These are phyloP conservation scores for Dothideomycetes sp. DNA, from an alignment of 2,329 filamentous ascomycete genomes.

Conservation along the genomic window DNA sequence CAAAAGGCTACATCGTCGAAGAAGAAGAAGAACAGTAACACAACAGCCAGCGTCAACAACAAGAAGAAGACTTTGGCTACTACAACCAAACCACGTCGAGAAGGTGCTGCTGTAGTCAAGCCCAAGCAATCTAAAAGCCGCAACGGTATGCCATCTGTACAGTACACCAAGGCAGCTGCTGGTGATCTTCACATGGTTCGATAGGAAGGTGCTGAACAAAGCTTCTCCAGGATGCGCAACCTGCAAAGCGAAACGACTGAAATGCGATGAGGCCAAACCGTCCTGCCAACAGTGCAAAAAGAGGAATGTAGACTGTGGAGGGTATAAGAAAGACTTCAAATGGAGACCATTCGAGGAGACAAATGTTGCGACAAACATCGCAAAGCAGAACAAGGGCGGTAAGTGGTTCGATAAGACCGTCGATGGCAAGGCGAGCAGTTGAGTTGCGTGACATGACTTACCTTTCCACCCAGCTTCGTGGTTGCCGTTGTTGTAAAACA, in stretches of 20 bases:
- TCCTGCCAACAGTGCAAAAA: constrained; percentile 57
- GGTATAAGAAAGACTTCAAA: constrained; percentile 69
- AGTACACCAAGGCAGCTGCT: not conserved
- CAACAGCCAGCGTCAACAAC: too few species aligned
- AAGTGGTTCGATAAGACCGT: not conserved
- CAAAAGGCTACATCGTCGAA: constrained; percentile 15
- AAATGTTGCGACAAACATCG: constrained; percentile 40
- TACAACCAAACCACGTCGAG: constrained; percentile 18
- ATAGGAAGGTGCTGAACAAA: constrained; percentile 18
- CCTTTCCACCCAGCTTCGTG: not conserved
- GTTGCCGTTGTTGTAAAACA: too few species aligned
- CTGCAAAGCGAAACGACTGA: constrained; percentile 63
- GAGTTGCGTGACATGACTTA: not conserved
- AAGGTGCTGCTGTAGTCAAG: constrained; percentile 40
- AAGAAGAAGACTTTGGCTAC: constrained; percentile 18
- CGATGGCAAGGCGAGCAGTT: not conserved
- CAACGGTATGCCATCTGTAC: constrained; percentile 47
- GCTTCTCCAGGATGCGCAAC: constrained; percentile 54
- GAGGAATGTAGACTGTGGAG: constrained; percentile 56
- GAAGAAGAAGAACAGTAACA: too few species aligned
- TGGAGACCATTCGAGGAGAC: constrained; percentile 63
- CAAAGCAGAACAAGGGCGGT: constrained; percentile 40
- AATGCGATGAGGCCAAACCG: constrained; percentile 65
- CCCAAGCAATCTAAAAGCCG: constrained; percentile 67
- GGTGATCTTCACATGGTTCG: not conserved